Percentiles rank a stretch among this genome's conserved stretches.
Conservation (phyloP, 805 yeast genomes). For the Metschnikowia dekortorum region DNA sequence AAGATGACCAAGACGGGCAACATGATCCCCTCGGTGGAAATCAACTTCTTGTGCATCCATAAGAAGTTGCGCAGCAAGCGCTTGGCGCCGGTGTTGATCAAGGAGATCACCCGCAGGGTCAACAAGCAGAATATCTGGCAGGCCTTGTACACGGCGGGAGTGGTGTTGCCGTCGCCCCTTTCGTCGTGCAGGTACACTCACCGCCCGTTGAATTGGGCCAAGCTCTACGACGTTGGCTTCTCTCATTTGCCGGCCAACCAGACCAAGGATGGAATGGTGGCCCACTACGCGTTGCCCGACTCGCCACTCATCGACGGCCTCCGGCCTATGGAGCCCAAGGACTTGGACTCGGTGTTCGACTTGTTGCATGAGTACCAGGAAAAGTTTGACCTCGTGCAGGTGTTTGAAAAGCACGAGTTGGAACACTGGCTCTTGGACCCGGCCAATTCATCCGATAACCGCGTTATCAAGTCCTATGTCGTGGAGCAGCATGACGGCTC, state of each 20-base stretch:
- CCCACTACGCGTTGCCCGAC: constrained; percentile 54
- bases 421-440: constrained; percentile 77
- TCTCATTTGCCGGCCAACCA: constrained; percentile 70
- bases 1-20: constrained; percentile 49
- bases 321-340: constrained; percentile 53
- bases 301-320: constrained; percentile 48
- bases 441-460: constrained; percentile 18
- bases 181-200: constrained; percentile 86
- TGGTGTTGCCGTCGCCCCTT: constrained; percentile 87
- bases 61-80: constrained; percentile 91
- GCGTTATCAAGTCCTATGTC: constrained; percentile 74
- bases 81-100: constrained; percentile 88
- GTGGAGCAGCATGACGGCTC: constrained; percentile 59
- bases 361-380: constrained; percentile 61
- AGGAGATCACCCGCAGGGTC: constrained; percentile 90
- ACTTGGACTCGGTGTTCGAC: constrained; percentile 58
- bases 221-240: constrained; percentile 85
- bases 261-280: constrained; percentile 64
- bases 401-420: constrained; percentile 63
- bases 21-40: constrained; percentile 66
- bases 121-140: constrained; percentile 87
- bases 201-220: constrained; percentile 90
- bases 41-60: constrained; percentile 91
- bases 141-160: constrained; percentile 92
- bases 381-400: constrained; percentile 70